Evolutionary conservation across 768 basidiomycete species (phyloP).

Genomic region (Leccinellum rugosiceps): DNA sequence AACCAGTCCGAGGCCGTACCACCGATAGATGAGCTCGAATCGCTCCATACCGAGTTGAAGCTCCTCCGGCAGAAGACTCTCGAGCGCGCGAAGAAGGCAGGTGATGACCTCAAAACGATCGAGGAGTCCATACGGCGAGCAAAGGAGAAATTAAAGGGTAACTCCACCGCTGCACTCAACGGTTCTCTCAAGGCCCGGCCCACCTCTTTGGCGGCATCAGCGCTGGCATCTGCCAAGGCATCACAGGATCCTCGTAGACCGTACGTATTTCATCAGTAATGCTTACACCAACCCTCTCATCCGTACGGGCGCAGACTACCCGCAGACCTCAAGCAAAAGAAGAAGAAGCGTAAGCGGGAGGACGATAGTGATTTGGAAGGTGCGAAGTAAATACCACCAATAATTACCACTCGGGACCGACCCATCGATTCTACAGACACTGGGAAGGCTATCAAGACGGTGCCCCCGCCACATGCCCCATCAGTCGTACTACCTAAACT

Average conservation of each 20-base stretch:
- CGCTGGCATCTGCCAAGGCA: conserved; percentile 48
- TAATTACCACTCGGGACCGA: conserved; percentile 4
- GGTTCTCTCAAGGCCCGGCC: conserved; percentile 45
- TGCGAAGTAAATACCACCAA: conserved; percentile 35
- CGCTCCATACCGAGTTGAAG: conserved; percentile 59
- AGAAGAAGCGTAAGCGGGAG: conserved; percentile 84
- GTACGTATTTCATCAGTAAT: conserved; percentile 34
- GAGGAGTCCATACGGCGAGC: conserved; percentile 74
- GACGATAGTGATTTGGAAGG: conserved; percentile 70
- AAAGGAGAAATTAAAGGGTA: conserved; percentile 74
- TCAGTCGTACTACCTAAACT: conserved; percentile 48
- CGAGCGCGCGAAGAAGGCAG: conserved; percentile 70
- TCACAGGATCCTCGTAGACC: conserved; percentile 63
- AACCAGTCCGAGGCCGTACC: conserved; percentile 64
- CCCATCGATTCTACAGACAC: conserved; percentile 37
- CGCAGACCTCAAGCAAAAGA: conserved; percentile 70
- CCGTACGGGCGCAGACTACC: conserved; percentile 20
- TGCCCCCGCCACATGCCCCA: conserved; percentile 46
- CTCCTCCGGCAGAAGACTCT: conserved; percentile 50
- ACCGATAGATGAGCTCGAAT: conserved; percentile 67
- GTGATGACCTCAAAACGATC: conserved; percentile 68
- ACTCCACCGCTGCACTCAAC: conserved; percentile 34
- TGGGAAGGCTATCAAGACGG: conserved; percentile 53
- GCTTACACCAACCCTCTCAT: conserved; percentile 16
- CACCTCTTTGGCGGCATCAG: conserved; percentile 44